Conservation (phyloP, 345 rosid genomes). For the Pugionium dolabratum region DNA sequence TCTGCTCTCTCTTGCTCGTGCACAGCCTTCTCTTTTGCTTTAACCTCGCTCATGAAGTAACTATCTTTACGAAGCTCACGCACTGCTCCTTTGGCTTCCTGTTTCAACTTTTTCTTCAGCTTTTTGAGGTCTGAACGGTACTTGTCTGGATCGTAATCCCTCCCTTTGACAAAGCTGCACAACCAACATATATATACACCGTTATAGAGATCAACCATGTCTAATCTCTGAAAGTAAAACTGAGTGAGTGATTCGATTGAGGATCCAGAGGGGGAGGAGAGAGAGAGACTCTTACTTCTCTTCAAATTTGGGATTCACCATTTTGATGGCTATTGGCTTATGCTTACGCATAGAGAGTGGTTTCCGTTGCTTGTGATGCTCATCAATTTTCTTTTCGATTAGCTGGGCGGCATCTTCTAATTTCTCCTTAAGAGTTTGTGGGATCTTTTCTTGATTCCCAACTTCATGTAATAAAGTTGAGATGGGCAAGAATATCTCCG, state of each 20-base stretch:
- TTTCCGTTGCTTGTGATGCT: constrained; percentile 51
- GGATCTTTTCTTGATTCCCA: constrained; percentile 54
- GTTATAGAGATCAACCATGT: background rate
- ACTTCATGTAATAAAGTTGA: constrained; percentile 55
- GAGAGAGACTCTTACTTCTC: constrained; percentile 51
- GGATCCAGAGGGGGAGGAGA: too few species aligned
- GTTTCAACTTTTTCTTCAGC: constrained; percentile 54
- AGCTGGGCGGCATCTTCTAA: constrained; percentile 50
- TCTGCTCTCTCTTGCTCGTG: constrained; percentile 64
- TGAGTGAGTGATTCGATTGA: too few species aligned
- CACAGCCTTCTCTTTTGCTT: constrained; percentile 58
- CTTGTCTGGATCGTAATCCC: constrained; percentile 94
- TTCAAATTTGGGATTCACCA: constrained; percentile 79
- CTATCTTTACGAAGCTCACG: constrained; percentile 88
- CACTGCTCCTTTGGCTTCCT: constrained; percentile 70
- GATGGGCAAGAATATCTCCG: constrained; percentile 72
- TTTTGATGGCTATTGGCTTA: constrained; percentile 72
- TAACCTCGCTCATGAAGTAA: constrained; percentile 44
- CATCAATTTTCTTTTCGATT: constrained; percentile 57
- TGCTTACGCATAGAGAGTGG: constrained; percentile 81
- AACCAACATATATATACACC: constrained; percentile 31
- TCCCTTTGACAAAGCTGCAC: constrained; percentile 82
- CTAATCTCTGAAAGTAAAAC: constrained; percentile 2
- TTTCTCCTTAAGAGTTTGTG: constrained; percentile 55
- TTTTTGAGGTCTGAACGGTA: constrained; percentile 66